These are phyloP conservation scores for Gentiana macrophylla DNA, from an alignment of 257 asterid genomes.

Conservation along the genomic window DNA sequence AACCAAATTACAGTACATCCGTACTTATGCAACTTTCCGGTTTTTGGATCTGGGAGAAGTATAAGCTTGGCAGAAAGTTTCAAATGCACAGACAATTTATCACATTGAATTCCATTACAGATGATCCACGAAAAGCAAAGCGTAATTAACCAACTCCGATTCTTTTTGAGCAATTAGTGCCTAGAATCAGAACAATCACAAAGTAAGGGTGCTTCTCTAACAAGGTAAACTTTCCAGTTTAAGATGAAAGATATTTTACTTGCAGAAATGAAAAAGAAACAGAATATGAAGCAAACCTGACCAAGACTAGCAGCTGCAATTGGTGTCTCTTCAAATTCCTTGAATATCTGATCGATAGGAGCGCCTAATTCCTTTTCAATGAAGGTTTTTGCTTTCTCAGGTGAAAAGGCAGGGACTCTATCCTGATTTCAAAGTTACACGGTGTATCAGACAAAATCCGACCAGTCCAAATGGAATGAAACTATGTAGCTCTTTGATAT, in stretches of 20 bases:
- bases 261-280: conserved; percentile 6
- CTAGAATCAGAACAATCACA: background rate
- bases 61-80: no score
- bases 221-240: no score
- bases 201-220: background rate
- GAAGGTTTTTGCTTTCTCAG: conserved; percentile 55
- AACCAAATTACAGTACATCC: background rate
- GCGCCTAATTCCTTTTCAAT: conserved; percentile 83
- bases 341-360: conserved; percentile 51
- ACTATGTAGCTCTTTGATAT: background rate
- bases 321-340: conserved; percentile 85
- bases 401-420: conserved; percentile 90
- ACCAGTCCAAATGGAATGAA: background rate
- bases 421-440: conserved; percentile 46
- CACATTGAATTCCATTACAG: background rate
- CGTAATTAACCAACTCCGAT: background rate
- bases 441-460: conserved; percentile 3
- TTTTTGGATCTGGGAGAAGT: no score
- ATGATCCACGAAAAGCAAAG: background rate
- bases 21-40: no score
- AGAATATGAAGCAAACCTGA: conserved; percentile 60
- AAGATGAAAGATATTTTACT: background rate
- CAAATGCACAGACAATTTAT: no score
- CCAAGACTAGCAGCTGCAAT: conserved; percentile 99
- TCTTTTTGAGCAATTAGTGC: background rate